These are phyloP conservation scores for Euphorbia tirucalli DNA, from an alignment of 345 rosid genomes.

Conservation along the genomic window DNA sequence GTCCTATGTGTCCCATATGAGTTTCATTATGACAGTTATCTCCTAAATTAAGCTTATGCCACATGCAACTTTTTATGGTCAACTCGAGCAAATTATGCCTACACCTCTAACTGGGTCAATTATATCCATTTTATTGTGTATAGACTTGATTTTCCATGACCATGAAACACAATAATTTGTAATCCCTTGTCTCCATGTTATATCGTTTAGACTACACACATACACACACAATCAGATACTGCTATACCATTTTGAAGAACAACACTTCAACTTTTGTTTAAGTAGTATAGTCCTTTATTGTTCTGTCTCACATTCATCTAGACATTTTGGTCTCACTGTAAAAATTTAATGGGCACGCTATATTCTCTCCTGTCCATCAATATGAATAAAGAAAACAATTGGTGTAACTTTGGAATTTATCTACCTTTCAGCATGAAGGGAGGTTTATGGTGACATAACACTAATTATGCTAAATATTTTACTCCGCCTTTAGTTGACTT, in stretches of 20 bases:
- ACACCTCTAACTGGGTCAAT: neutral
- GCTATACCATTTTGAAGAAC: neutral
- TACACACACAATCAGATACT: neutral
- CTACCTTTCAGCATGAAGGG: neutral
- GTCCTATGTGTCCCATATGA: neutral
- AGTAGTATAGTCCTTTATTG: neutral
- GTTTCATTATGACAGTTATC: neutral
- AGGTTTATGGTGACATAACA: neutral
- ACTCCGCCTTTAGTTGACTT: conserved; percentile 1
- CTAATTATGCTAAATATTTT: neutral
- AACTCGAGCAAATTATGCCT: neutral
- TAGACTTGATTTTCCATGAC: neutral
- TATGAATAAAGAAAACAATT: neutral
- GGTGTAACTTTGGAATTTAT: neutral
- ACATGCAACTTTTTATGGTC: neutral
- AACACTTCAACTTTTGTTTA: neutral
- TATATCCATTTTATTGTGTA: neutral
- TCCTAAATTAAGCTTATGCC: neutral
- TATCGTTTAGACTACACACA: neutral
- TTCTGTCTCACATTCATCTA: neutral
- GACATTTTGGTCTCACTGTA: neutral
- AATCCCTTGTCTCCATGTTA: neutral
- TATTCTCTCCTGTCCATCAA: neutral
- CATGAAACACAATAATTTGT: neutral
- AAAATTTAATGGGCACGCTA: neutral